These are phyloP conservation scores for Tricholoma sp. DNA, from an alignment of 768 basidiomycete species.

Conservation along the genomic window DNA sequence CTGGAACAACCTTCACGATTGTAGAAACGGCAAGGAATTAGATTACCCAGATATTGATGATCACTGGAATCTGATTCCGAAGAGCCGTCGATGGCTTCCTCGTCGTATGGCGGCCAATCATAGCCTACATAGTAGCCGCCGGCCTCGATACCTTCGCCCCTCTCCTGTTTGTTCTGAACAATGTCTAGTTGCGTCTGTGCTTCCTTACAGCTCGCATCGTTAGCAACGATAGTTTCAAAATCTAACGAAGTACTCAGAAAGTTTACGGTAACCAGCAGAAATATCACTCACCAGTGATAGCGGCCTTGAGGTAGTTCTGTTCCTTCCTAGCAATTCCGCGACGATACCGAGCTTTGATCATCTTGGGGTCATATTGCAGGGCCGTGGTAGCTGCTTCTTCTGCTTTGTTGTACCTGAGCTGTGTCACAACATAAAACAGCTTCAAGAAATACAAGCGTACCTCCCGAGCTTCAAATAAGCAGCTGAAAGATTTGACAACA, in stretches of 20 bases:
- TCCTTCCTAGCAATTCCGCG: conserved; percentile 34
- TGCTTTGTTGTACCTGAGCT: conserved; percentile 32
- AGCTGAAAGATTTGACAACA: conserved; percentile 32
- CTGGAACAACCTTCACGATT: conserved; percentile 42
- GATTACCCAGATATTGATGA: conserved; percentile 41
- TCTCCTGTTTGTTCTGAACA: conserved; percentile 10
- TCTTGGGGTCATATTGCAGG: conserved; percentile 27
- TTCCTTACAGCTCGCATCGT: conserved; percentile 18
- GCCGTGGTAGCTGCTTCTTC: conserved; percentile 34
- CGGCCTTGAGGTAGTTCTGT: conserved; percentile 17
- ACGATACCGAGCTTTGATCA: conserved; percentile 34
- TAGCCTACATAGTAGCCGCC: conserved; percentile 1
- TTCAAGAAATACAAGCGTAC: conserved; percentile 5
- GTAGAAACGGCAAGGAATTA: conserved; percentile 46
- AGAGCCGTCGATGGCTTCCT: conserved; percentile 21
- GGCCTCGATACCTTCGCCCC: conserved; percentile 3
- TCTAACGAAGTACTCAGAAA: conserved; percentile 13
- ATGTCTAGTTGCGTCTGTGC: conserved; percentile 12
- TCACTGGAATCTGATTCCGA: conserved; percentile 51
- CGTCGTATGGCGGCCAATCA: conserved; percentile 18
- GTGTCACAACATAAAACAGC: neutral
- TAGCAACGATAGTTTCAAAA: conserved; percentile 20
- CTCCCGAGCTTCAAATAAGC: conserved; percentile 33
- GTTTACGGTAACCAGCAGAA: too few species aligned
- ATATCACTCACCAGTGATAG: conserved; percentile 20